Percentiles rank a stretch among this genome's conserved stretches.
Conservation (phyloP, 2,329 filamentous ascomycete species). For the Trichoderma harzianum region DNA sequence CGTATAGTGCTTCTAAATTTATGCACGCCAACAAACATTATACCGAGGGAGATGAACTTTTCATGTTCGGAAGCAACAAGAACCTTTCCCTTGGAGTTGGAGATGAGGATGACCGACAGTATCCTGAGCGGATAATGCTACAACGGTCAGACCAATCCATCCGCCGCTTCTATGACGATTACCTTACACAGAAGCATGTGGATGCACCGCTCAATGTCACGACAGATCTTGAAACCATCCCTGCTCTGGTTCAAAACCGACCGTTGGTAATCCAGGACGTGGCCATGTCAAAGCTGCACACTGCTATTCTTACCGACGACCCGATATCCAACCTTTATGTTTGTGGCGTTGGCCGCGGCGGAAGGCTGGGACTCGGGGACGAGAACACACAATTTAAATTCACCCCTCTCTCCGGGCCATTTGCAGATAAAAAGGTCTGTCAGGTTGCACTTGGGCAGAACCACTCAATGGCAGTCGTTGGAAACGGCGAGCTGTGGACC, state of each 20-base stretch:
- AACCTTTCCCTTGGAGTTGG: slow-evolving; percentile 89
- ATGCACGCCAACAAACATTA: slow-evolving; percentile 12
- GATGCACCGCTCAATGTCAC: slow-evolving; percentile 26
- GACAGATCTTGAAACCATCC: slow-evolving; percentile 54
- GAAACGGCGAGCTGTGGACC: slow-evolving; percentile 86
- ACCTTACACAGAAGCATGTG: slow-evolving; percentile 48
- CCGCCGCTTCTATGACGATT: slow-evolving; percentile 67
- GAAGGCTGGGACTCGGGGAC: slow-evolving; percentile 82
- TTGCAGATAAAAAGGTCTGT: slow-evolving; percentile 70
- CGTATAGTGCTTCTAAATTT: neutral
- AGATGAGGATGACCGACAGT: slow-evolving; percentile 94
- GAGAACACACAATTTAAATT: slow-evolving; percentile 88
- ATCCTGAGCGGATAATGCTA: slow-evolving; percentile 77
- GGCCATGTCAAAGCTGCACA: slow-evolving; percentile 86
- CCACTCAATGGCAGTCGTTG: slow-evolving; percentile 80
- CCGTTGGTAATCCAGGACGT: slow-evolving; percentile 78
- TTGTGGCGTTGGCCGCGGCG: slow-evolving; percentile 87
- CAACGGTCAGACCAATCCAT: slow-evolving; percentile 75
- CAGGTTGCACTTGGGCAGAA: slow-evolving; percentile 87
- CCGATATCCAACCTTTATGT: slow-evolving; percentile 87
- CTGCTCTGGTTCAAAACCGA: slow-evolving; percentile 66
- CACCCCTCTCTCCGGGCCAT: slow-evolving; percentile 72
- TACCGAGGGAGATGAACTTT: slow-evolving; percentile 72
- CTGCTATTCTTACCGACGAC: slow-evolving; percentile 81
- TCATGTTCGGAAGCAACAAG: slow-evolving; percentile 93